Conservation (phyloP, 1,284 basidiomycete genomes). For the Ceratobasidium sp. region DNA sequence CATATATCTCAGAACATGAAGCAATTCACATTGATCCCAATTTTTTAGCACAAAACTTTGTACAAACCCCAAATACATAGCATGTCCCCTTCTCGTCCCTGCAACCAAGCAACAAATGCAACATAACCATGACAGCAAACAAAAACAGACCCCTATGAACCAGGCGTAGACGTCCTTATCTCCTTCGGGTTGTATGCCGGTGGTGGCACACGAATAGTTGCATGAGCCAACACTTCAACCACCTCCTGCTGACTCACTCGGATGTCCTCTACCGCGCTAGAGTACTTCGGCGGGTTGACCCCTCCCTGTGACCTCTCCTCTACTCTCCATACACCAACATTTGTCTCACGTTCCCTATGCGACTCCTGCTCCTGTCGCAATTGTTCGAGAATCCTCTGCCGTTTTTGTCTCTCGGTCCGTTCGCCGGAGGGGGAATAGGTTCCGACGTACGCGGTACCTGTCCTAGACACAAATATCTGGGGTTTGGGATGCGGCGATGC, state of each 20-base stretch:
- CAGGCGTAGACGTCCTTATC: background rate
- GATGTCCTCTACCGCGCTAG: background rate
- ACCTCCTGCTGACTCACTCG: background rate
- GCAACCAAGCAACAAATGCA: background rate
- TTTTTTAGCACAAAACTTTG: background rate
- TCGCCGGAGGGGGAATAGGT: conserved; percentile 7
- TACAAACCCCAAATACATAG: conserved; percentile 11
- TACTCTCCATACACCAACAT: conserved; percentile 20
- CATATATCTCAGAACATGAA: too few relatives aligned
- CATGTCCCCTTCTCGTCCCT: background rate
- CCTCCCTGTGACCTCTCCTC: conserved; percentile 13
- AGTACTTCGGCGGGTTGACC: conserved; percentile 15
- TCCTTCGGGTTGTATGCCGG: conserved; percentile 27
- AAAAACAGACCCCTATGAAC: too few relatives aligned
- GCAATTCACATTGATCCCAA: too few relatives aligned
- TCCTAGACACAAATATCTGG: conserved; percentile 22
- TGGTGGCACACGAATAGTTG: conserved; percentile 18
- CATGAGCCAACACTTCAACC: background rate
- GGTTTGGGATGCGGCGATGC: conserved; percentile 2
- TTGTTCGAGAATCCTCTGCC: conserved; percentile 31
- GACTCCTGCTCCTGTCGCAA: conserved; percentile 17
- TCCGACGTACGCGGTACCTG: conserved; percentile 4
- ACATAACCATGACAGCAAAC: background rate
- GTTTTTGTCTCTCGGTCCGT: background rate
- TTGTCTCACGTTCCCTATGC: background rate